phyloP scores from a whole-genome alignment of 1,139 yeast genomes.

The Blastobotrys capitulatus region DNA sequence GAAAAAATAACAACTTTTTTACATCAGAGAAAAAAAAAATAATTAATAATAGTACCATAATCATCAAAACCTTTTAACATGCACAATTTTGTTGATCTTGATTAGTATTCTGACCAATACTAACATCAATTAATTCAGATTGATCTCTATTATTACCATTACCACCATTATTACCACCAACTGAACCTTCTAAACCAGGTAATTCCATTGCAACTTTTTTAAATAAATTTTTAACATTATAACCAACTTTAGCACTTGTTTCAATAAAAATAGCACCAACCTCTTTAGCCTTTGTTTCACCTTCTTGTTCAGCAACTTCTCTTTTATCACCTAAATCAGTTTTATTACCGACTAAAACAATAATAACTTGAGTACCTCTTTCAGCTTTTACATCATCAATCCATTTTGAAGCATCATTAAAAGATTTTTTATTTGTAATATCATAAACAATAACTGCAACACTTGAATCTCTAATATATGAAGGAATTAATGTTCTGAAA shows the following conservation, averaged over 20 bases:
- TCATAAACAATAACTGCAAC: constrained; percentile 96
- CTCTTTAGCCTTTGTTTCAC: constrained; percentile 69
- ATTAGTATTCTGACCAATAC: constrained; percentile 36
- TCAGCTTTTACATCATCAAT: constrained; percentile 75
- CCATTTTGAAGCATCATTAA: constrained; percentile 74
- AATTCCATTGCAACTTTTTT: constrained; percentile 85
- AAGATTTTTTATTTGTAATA: constrained; percentile 72
- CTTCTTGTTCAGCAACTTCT: constrained; percentile 77
- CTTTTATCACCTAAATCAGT: constrained; percentile 62
- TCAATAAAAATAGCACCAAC: constrained; percentile 82
- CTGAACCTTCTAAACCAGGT: constrained; percentile 67
- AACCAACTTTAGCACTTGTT: constrained; percentile 92
- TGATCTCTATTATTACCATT: constrained; percentile 23
- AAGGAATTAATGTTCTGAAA: constrained; percentile 88
- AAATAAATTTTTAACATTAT: constrained; percentile 83
- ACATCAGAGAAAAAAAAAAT: no score
- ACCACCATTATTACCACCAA: not conserved
- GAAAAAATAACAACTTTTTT: no score
- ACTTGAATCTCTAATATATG: constrained; percentile 92
- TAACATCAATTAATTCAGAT: constrained; percentile 48
- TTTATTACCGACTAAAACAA: constrained; percentile 77
- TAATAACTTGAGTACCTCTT: constrained; percentile 63
- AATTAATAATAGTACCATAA: no score
- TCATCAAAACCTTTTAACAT: no score
- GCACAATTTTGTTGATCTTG: not conserved